Evolutionary conservation across 1,284 basidiomycete species (phyloP).

Genomic region (Trichosporon sp.): DNA sequence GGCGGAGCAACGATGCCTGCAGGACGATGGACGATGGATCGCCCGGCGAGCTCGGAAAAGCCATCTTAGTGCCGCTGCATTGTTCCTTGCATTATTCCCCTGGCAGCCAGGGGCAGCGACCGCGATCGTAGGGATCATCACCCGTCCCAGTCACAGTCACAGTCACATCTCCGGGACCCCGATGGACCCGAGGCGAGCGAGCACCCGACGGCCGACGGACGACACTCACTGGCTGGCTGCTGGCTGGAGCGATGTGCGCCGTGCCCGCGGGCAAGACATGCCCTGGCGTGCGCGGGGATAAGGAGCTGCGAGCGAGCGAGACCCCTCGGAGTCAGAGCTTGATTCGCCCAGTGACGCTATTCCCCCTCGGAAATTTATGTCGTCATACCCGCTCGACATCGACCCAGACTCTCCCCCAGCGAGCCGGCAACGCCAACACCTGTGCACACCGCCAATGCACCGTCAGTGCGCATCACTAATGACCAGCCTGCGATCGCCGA

Average conservation of each 20-base stretch:
- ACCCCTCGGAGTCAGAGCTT: background rate
- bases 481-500: too few relatives aligned
- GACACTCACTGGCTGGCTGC: too few relatives aligned
- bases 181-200: background rate
- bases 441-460: too few relatives aligned
- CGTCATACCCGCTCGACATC: background rate
- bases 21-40: background rate
- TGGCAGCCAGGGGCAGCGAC: background rate
- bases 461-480: too few relatives aligned
- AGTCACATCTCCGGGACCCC: background rate
- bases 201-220: too few relatives aligned
- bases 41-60: background rate
- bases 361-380: background rate
- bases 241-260: background rate
- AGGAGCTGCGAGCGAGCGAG: too few relatives aligned
- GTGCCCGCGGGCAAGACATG: background rate
- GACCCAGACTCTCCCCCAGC: background rate
- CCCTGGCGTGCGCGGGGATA: background rate
- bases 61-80: background rate
- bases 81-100: background rate
- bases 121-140: background rate
- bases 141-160: too few relatives aligned
- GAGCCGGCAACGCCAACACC: background rate
- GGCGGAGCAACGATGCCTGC: background rate
- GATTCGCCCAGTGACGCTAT: background rate